Evolutionary conservation across 768 basidiomycete species (phyloP), one percentile per base, ranked within the genome.

Genomic region (Cantharellus cinnabarinus): DNA sequence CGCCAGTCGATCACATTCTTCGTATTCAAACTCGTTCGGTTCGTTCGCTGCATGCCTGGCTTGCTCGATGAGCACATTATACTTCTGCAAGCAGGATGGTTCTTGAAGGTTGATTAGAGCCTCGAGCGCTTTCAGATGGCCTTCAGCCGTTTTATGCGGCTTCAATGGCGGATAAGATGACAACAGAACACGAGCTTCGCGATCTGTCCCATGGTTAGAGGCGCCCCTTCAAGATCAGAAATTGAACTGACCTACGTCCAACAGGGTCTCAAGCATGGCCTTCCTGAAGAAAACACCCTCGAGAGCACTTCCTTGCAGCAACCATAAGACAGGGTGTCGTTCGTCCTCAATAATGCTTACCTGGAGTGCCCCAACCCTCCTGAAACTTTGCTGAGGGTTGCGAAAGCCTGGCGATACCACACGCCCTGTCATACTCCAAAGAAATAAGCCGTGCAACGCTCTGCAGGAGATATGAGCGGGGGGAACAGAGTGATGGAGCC

Each of bases 281-380:
- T 40, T 29, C 3, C 62, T 60, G 41, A 62, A 62, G 37, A 44
- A 50, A 35, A 62, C 56, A 14, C 55, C 55, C 2, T 57, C 55
- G 41, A 59, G 58, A 39, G 29, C 10, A 38, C 44, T 35, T 10
- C 61, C 62, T 62, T 56, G 5, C 55, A 15, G 51, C 7, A n/a
- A 7, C 15, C 5, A 59, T 52, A 58, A 57, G 14, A 10, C 56
- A 41, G 5, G 15, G 15, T 41, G 10, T 7, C 7, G 50, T 57
- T 14, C 5, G 1, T 50, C 5, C 2, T 10, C 38, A n/a, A 57
- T 10, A 34, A 58, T 34, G 58, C 61, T 5, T 58, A 62, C 62
- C 62, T 57, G 62, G 62, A 10, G 56, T 38, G 37, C 62, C 62
- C 62, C 62, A 62, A 3, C 62, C 62, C 5, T 63, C 51, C n/a